These are phyloP conservation scores for Camelina neglecta DNA, from an alignment of 345 rosid genomes.

Conservation along the genomic window DNA sequence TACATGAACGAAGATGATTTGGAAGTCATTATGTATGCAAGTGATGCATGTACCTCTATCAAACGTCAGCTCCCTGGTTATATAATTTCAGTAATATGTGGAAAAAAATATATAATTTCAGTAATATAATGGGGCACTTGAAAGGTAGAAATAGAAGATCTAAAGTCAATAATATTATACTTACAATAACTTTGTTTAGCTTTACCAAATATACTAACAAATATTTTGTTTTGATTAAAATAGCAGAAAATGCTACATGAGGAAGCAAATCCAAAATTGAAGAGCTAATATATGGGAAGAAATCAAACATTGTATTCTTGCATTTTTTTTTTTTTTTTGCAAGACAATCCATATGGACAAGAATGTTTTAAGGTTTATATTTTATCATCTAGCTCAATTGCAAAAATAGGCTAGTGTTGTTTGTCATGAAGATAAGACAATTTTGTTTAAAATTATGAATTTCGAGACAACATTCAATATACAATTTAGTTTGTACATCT, in stretches of 20 bases:
- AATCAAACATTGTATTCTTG: background rate
- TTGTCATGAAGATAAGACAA: too few relatives aligned
- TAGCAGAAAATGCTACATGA: background rate
- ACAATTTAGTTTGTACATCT: too few relatives aligned
- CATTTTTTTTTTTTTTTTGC: background rate
- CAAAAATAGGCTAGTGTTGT: too few relatives aligned
- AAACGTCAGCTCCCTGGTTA: background rate
- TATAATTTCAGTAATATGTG: background rate
- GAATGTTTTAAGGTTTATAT: too few relatives aligned
- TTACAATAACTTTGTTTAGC: background rate
- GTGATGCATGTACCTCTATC: conserved; percentile 13
- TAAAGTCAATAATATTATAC: background rate
- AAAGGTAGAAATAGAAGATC: conserved; percentile 25
- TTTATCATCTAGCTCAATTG: too few relatives aligned
- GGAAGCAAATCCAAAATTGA: background rate
- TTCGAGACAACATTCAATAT: too few relatives aligned
- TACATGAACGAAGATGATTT: background rate
- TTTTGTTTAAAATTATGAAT: too few relatives aligned
- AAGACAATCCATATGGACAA: background rate
- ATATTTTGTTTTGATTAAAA: background rate
- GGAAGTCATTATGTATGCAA: background rate
- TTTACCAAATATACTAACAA: background rate
- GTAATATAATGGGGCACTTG: background rate
- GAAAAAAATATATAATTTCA: background rate
- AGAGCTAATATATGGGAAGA: background rate